A percentile compares a stretch with the other conserved stretches of the same genome.
Conservation (phyloP, 805 yeast species). For the Ogataea ramenticola region DNA sequence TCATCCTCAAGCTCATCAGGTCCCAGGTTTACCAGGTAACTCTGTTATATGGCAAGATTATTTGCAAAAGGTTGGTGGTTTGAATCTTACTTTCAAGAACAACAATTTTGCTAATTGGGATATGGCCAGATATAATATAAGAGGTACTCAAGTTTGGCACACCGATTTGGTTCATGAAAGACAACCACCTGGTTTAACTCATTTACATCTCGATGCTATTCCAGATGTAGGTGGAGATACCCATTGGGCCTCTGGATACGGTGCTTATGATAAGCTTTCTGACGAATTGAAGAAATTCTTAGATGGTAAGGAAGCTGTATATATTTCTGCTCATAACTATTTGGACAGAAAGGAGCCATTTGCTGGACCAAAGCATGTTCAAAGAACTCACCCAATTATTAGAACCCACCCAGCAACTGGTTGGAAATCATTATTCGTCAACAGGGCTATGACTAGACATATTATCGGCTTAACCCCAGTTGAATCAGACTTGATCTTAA, state of each 20-base stretch:
- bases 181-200: conserved; percentile 51
- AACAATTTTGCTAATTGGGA: conserved; percentile 15
- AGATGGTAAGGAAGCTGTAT: conserved; percentile 44
- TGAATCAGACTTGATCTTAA: conserved; percentile 42
- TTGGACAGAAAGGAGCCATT: conserved; percentile 36
- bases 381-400: conserved; percentile 52
- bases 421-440: conserved; percentile 50
- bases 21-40: conserved; percentile 30
- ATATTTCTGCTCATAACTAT: conserved; percentile 33
- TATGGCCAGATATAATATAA: not conserved
- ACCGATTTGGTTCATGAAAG: conserved; percentile 49
- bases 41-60: conserved; percentile 36
- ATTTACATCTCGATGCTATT: conserved; percentile 43
- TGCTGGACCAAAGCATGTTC: conserved; percentile 39
- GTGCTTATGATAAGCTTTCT: conserved; percentile 48
- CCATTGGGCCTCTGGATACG: conserved; percentile 47
- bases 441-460: conserved; percentile 41
- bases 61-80: conserved; percentile 17
- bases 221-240: conserved; percentile 51
- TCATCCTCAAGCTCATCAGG: conserved; percentile 30
- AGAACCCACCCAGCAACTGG: conserved; percentile 64
- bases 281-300: conserved; percentile 42
- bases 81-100: conserved; percentile 14
- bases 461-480: conserved; percentile 46
- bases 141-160: conserved; percentile 35